Evolutionary conservation across 768 basidiomycete genomes (phyloP).

Genomic region (Leccinum pellstonianum): DNA sequence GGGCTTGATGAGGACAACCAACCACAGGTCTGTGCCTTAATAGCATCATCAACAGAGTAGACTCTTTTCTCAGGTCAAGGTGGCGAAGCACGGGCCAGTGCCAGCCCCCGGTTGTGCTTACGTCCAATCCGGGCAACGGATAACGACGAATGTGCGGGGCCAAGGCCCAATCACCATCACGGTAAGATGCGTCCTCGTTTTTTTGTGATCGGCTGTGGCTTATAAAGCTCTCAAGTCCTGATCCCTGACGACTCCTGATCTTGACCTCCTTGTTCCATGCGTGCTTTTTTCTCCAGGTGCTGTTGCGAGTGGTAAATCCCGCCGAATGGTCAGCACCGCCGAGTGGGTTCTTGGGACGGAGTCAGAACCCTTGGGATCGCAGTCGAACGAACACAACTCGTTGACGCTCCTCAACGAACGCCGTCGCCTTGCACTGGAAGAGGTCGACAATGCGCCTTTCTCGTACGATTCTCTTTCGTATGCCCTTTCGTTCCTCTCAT

Average conservation of each 20-base stretch:
- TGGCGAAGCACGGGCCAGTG: neutral
- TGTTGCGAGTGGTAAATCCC: conserved; percentile 1
- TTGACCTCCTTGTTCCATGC: neutral
- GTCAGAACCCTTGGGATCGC: neutral
- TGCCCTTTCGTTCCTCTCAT: neutral
- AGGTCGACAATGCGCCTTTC: conserved; percentile 84
- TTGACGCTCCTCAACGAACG: conserved; percentile 54
- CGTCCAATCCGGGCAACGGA: conserved; percentile 6
- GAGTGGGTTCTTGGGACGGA: neutral
- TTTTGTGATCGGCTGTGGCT: neutral
- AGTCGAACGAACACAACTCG: neutral
- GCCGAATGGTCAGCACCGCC: conserved; percentile 13
- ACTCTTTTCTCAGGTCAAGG: neutral
- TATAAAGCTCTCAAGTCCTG: conserved; percentile 14
- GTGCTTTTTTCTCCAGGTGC: neutral
- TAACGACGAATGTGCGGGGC: conserved; percentile 24
- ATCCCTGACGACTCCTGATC: neutral
- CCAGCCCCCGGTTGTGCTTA: neutral
- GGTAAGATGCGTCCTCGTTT: conserved; percentile 6
- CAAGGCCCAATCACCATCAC: conserved; percentile 16
- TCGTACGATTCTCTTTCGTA: conserved; percentile 48
- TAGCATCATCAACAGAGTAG: neutral
- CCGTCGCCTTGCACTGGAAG: conserved; percentile 72
- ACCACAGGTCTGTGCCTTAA: conserved; percentile 7
- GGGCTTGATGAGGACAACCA: neutral